Conservation (phyloP, 176 grass and related monocot genomes). For the Juncus effusus region DNA sequence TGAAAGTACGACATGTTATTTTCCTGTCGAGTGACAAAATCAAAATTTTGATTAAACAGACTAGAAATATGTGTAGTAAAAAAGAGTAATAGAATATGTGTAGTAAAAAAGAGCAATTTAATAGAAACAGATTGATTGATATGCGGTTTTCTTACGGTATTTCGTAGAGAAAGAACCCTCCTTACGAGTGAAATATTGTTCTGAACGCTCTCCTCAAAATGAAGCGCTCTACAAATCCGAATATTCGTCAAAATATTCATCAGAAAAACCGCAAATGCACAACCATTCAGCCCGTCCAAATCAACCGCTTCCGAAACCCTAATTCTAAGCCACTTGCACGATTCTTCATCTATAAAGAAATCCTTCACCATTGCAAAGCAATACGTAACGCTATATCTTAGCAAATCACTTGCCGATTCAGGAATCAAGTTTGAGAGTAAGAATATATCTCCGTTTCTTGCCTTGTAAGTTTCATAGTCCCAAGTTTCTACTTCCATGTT, state of each 20-base stretch:
- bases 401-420: slow-evolving; percentile 24
- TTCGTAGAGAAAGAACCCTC: slow-evolving; percentile 31
- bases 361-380: slow-evolving; percentile 44
- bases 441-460: slow-evolving; percentile 39
- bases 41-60: neutral
- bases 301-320: slow-evolving; percentile 30
- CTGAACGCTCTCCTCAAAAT: slow-evolving; percentile 10
- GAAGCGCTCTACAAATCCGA: slow-evolving; percentile 54
- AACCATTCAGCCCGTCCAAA: slow-evolving; percentile 21
- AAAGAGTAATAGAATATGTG: too few relatives aligned
- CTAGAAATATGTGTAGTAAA: neutral
- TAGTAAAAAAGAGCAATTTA: neutral
- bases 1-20: slow-evolving; percentile 14
- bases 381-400: slow-evolving; percentile 4
- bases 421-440: slow-evolving; percentile 25
- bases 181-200: slow-evolving; percentile 55
- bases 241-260: slow-evolving; percentile 46
- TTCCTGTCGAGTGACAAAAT: neutral
- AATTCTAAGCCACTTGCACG: slow-evolving; percentile 45
- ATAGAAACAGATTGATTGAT: neutral
- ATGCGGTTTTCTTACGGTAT: slow-evolving; percentile 31
- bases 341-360: slow-evolving; percentile 31
- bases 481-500: slow-evolving; percentile 5
- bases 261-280: slow-evolving; percentile 47
- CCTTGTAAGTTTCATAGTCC: slow-evolving; percentile 24